phyloP scores from a whole-genome alignment of 2,329 filamentous ascomycete species.

The Xylogone sp. region DNA sequence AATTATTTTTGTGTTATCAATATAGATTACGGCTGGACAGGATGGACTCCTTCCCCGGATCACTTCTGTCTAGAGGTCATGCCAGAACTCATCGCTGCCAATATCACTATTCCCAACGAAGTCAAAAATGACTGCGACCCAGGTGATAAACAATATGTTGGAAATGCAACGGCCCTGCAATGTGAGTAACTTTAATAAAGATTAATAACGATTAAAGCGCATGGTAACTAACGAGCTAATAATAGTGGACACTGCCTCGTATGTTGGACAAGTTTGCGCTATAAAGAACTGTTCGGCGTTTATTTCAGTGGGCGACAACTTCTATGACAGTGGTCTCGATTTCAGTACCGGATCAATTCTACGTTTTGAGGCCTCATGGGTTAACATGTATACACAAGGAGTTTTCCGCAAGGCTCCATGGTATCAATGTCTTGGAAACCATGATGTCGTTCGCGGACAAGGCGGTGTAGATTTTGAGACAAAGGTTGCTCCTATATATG shows the following conservation, averaged over 20 bases:
- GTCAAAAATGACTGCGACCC: conserved; percentile 22
- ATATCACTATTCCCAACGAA: conserved; percentile 15
- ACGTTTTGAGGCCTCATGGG: conserved; percentile 20
- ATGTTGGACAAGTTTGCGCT: conserved; percentile 20
- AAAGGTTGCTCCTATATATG: conserved; percentile 19
- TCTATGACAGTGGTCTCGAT: conserved; percentile 23
- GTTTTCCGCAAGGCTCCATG: conserved; percentile 17
- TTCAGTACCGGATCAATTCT: conserved; percentile 20
- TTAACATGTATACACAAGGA: conserved; percentile 18
- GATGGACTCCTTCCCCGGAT: conserved; percentile 19
- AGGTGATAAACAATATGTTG: conserved; percentile 15
- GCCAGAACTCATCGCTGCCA: conserved; percentile 10
- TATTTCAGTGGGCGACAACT: conserved; percentile 23
- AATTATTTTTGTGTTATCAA: not conserved
- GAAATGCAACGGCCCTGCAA: conserved; percentile 19
- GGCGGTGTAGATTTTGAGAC: conserved; percentile 23
- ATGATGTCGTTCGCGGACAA: conserved; percentile 20
- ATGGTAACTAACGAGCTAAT: not conserved
- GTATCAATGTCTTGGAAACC: conserved; percentile 23
- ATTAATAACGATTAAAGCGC: not conserved
- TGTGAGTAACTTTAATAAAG: conserved; percentile 6
- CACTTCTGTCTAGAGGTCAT: conserved; percentile 19
- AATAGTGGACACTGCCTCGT: conserved; percentile 16
- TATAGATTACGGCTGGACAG: conserved; percentile 22
- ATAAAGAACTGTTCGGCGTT: conserved; percentile 22